Evolutionary conservation across 2,329 filamentous ascomycete genomes (phyloP), one percentile per base, ranked within the genome.

Genomic region (Chrysoporthe puriensis): DNA sequence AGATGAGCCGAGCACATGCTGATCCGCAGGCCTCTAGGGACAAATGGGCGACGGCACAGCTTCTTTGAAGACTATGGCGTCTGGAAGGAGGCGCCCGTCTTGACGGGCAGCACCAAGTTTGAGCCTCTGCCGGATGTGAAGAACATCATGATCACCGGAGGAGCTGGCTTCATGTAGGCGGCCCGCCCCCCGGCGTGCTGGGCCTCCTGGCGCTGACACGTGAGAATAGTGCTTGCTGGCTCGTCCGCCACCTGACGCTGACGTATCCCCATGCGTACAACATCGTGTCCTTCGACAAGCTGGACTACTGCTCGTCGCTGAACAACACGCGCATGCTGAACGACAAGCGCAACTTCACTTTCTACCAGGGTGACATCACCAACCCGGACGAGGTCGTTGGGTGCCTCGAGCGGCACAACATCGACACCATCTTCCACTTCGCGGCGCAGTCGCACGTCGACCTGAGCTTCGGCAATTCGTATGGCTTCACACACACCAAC

Each of bases 371-470:
- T 66, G 91, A 95, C 74, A 88, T 95, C 72, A 93, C 90, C 43
- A 88, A 90, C 71, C 88, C 89, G 0, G 81, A 83, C 6, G 88
- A 92, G 73, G 90, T 95, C 2, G 84, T 91, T 70, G 85, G 87
- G 73, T 92, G 89, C 75, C 85, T 95, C 74, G 85, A 90, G 76
- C 85, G 87, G 69, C 84, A 93, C 80, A 84, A 87, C 44, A 90
- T 95, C 73, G 92, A 95, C 76, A 93, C 91, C 63, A 85, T 96
- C 70, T 88, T 95, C 77, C 92, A 95, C 78, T 94, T 96, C 74
- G 92, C 92, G 3, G 92, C 92, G n/a, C 90, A 94, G 79, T 93
- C 91, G 8, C 92, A 95, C 75, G 92, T 96, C 62, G 91, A 95
- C 74, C 79, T 93, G 73, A 93, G 90, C 75, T 96, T 96, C 74